Evolutionary conservation across 495 filamentous ascomycete genomes (phyloP).

Genomic region (Aspergillus olivimuriae): DNA sequence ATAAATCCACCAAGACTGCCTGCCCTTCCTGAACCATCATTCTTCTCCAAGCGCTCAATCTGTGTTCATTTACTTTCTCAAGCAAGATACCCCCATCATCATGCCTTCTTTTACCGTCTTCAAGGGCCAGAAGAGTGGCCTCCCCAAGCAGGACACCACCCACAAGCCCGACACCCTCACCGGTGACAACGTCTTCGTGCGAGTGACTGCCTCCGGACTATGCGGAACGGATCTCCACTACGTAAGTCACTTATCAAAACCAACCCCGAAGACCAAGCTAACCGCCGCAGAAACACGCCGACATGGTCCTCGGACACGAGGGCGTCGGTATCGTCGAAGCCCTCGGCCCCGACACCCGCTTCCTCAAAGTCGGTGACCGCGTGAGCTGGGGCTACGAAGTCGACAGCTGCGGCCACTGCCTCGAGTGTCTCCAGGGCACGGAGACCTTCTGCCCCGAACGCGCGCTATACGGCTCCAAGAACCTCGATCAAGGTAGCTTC

Average conservation of each 20-base stretch:
- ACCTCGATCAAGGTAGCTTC: conserved; percentile 10
- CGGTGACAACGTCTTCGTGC: conserved; percentile 9
- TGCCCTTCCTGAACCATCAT: too few species aligned
- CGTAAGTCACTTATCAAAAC: not conserved
- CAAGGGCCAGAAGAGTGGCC: conserved; percentile 9
- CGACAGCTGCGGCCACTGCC: conserved; percentile 11
- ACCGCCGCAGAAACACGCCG: not conserved
- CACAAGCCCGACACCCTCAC: conserved; percentile 9
- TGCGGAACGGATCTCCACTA: conserved; percentile 16
- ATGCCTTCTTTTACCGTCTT: conserved; percentile 15
- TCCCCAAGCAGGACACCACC: conserved; percentile 7
- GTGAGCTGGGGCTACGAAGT: conserved; percentile 16
- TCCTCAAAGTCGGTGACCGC: conserved; percentile 12
- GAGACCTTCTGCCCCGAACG: conserved; percentile 7
- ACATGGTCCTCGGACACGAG: conserved; percentile 16
- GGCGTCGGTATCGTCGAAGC: conserved; percentile 13
- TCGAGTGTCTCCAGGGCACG: conserved; percentile 5
- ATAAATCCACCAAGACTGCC: too few species aligned
- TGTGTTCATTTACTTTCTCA: not conserved
- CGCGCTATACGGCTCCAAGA: conserved; percentile 5
- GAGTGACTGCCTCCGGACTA: conserved; percentile 12
- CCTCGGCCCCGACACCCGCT: conserved; percentile 2
- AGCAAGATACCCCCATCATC: not conserved
- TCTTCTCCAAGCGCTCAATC: too few species aligned
- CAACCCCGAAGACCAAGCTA: not conserved